Conservation (phyloP, 2,329 filamentous ascomycete species). For the Epichloe glyceriae region DNA sequence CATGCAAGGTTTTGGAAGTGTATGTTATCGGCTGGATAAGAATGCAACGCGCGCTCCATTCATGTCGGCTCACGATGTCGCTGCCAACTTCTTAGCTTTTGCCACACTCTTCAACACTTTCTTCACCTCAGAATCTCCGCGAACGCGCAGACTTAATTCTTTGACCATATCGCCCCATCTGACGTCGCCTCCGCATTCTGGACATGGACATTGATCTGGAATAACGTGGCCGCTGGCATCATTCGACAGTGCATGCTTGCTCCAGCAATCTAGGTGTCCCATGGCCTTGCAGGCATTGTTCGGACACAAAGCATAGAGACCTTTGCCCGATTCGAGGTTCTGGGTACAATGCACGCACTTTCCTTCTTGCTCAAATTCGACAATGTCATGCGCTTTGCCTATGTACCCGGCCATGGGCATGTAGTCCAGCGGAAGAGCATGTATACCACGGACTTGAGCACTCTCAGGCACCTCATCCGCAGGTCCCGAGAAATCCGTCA, state of each 20-base stretch:
- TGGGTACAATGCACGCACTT: constrained; percentile 39
- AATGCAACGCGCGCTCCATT: no score
- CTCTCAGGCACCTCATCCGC: constrained; percentile 3
- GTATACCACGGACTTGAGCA: constrained; percentile 31
- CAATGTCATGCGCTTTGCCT: constrained; percentile 39
- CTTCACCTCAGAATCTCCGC: constrained; percentile 57
- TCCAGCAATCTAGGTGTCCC: constrained; percentile 49
- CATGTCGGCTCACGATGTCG: background rate
- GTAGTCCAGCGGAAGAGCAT: constrained; percentile 44
- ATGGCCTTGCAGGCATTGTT: constrained; percentile 40
- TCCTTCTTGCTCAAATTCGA: constrained; percentile 43
- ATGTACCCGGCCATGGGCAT: constrained; percentile 38
- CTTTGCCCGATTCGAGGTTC: constrained; percentile 30
- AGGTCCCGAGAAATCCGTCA: constrained; percentile 38
- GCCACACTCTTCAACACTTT: constrained; percentile 48
- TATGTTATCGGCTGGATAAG: no score
- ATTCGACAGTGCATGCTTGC: constrained; percentile 33
- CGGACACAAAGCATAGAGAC: constrained; percentile 45
- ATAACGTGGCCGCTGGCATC: constrained; percentile 36
- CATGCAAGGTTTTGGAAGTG: no score
- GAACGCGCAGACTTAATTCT: constrained; percentile 61
- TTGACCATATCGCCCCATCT: constrained; percentile 70
- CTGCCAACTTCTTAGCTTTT: constrained; percentile 12
- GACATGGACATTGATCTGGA: constrained; percentile 58
- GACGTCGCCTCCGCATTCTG: constrained; percentile 48